These are phyloP conservation scores for Eremothecium coryli DNA, from an alignment of 1,139 yeast genomes.

Conservation along the genomic window DNA sequence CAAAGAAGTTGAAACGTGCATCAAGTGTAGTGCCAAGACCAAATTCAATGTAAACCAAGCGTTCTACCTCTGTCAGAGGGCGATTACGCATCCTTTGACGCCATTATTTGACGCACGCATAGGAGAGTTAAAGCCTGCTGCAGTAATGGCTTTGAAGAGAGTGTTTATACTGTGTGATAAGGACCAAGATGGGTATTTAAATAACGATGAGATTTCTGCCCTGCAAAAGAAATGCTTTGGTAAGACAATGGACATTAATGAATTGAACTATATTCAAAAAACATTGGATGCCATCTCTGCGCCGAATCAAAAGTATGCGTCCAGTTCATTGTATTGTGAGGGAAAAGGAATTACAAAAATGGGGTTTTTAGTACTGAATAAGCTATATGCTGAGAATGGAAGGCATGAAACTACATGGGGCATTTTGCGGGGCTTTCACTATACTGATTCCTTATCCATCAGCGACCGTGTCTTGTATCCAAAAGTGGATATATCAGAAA, in stretches of 20 bases:
- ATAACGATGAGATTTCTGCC: slow-evolving; percentile 56
- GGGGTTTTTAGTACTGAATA: slow-evolving; percentile 71
- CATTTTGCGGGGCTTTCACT: slow-evolving; percentile 73
- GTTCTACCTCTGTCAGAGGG: slow-evolving; percentile 83
- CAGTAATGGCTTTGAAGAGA: slow-evolving; percentile 65
- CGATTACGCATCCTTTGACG: slow-evolving; percentile 87
- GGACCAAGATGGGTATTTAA: slow-evolving; percentile 80
- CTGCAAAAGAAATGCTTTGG: slow-evolving; percentile 72
- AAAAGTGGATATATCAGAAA: slow-evolving; percentile 61
- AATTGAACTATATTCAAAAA: slow-evolving; percentile 41
- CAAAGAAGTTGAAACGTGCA: slow-evolving; percentile 88
- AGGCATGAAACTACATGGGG: slow-evolving; percentile 98
- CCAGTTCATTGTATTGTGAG: slow-evolving; percentile 20
- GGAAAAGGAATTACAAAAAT: slow-evolving; percentile 55
- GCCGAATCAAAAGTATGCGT: slow-evolving; percentile 14
- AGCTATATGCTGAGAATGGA: slow-evolving; percentile 79
- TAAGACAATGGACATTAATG: slow-evolving; percentile 44
- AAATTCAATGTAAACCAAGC: slow-evolving; percentile 80
- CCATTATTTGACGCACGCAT: slow-evolving; percentile 91
- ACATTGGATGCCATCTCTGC: slow-evolving; percentile 26
- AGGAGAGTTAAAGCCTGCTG: slow-evolving; percentile 68
- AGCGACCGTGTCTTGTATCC: slow-evolving; percentile 74
- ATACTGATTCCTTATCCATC: slow-evolving; percentile 82
- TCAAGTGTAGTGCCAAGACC: slow-evolving; percentile 74
- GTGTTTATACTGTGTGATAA: slow-evolving; percentile 78